These are phyloP conservation scores for Capillidium rhysosporum DNA, from an alignment of 371 early-diverging fungal genomes.

Conservation along the genomic window DNA sequence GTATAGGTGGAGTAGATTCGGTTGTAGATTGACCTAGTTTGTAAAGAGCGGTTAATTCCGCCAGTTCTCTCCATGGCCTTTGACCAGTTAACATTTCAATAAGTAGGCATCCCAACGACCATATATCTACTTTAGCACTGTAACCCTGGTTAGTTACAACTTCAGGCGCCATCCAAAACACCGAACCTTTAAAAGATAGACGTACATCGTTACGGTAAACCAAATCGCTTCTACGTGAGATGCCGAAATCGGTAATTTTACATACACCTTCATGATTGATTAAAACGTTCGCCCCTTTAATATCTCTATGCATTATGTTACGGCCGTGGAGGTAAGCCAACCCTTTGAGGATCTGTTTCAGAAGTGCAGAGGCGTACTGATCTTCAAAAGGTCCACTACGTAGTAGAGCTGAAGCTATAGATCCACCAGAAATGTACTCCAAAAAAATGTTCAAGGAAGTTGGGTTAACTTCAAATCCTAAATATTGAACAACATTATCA, in stretches of 20 bases:
- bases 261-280: constrained; percentile 69
- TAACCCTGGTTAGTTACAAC: constrained; percentile 61
- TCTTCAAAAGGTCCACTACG: constrained; percentile 56
- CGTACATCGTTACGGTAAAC: constrained; percentile 13
- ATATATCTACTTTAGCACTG: constrained; percentile 56
- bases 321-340: constrained; percentile 80
- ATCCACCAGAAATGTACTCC: constrained; percentile 79
- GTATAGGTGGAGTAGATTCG: constrained; percentile 39
- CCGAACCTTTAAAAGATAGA: constrained; percentile 30
- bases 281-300: constrained; percentile 89
- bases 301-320: constrained; percentile 81
- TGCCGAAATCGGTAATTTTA: constrained; percentile 96
- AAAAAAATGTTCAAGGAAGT: constrained; percentile 65
- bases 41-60: constrained; percentile 47
- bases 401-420: constrained; percentile 41
- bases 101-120: constrained; percentile 58
- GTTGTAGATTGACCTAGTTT: constrained; percentile 20
- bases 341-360: constrained; percentile 65
- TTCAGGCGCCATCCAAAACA: constrained; percentile 90
- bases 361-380: constrained; percentile 50
- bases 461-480: constrained; percentile 38
- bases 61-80: constrained; percentile 56
- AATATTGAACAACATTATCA: constrained; percentile 63
- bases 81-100: constrained; percentile 84
- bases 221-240: constrained; percentile 44